Evolutionary conservation across 192 early-diverging fungal species (phyloP).

Genomic region (Pecoramyces ruminantium): DNA sequence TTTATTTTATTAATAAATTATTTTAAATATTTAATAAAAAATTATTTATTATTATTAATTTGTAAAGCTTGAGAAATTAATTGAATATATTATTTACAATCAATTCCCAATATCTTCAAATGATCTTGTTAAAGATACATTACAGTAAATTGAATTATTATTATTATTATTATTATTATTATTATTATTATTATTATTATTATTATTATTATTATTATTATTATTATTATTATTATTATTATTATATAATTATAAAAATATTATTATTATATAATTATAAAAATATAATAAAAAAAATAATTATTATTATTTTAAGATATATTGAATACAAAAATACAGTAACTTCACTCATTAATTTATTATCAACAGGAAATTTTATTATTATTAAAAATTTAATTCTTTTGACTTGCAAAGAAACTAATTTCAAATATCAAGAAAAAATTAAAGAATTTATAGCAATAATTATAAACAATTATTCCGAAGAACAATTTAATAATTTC

Average conservation of each 20-base stretch:
- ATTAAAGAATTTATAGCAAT: neutral
- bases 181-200: too few relatives aligned
- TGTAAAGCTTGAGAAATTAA: slow-evolving; percentile 14
- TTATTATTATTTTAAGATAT: too few relatives aligned
- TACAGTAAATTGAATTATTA: too few relatives aligned
- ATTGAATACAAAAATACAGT: neutral
- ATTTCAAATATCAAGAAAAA: neutral
- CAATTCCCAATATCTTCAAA: slow-evolving; percentile 20
- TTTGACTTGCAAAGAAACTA: neutral
- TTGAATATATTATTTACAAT: slow-evolving; percentile 21
- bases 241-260: too few relatives aligned
- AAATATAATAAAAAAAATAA: too few relatives aligned
- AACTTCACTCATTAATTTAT: neutral
- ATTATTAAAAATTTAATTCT: neutral
- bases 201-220: too few relatives aligned
- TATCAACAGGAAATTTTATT: neutral
- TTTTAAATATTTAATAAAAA: too few relatives aligned
- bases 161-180: too few relatives aligned
- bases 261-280: too few relatives aligned
- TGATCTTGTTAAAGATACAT: slow-evolving; percentile 1
- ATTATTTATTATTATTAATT: too few relatives aligned
- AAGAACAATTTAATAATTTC: neutral
- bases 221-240: too few relatives aligned
- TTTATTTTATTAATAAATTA: too few relatives aligned
- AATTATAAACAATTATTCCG: neutral